Conservation (phyloP, 192 early-diverging fungal genomes). For the Spizellomyces sp. region DNA sequence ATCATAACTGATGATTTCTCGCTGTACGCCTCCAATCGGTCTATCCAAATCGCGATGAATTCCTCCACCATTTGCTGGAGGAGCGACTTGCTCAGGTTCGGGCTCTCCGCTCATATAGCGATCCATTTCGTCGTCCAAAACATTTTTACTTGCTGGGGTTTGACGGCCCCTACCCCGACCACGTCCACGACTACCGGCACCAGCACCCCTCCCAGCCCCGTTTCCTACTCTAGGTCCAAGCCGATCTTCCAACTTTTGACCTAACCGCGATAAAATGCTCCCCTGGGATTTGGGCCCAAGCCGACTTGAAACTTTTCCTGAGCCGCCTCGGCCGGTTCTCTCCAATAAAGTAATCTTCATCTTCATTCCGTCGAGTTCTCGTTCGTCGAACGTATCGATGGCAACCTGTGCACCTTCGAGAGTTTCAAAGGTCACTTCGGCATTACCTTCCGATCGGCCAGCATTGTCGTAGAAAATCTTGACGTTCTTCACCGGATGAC, state of each 20-base stretch:
- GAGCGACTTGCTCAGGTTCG: slow-evolving; percentile 3
- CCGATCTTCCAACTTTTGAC: slow-evolving; percentile 20
- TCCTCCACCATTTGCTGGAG: neutral
- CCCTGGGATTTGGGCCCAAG: slow-evolving; percentile 21
- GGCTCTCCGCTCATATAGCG: slow-evolving; percentile 21
- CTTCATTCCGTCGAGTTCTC: slow-evolving; percentile 25
- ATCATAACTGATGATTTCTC: slow-evolving; percentile 27
- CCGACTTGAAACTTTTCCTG: neutral
- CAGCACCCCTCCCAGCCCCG: neutral
- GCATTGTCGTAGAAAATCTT: slow-evolving; percentile 30
- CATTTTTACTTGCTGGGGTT: neutral
- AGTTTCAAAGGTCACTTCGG: slow-evolving; percentile 14
- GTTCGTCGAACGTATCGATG: slow-evolving; percentile 17
- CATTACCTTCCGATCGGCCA: slow-evolving; percentile 23
- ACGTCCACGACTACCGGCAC: slow-evolving; percentile 3
- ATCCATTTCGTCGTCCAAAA: slow-evolving; percentile 28
- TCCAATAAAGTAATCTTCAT: slow-evolving; percentile 12
- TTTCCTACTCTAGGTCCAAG: slow-evolving; percentile 12
- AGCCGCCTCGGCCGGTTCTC: neutral
- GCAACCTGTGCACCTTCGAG: slow-evolving; percentile 10
- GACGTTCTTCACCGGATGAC: slow-evolving; percentile 16
- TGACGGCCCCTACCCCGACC: neutral
- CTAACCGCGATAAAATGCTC: slow-evolving; percentile 22
- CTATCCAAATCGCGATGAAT: slow-evolving; percentile 20
- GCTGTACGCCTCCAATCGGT: neutral